Evolutionary conservation across 768 basidiomycete genomes (phyloP), one percentile per base, ranked within the genome.

Genomic region (Lenzites betulinus): DNA sequence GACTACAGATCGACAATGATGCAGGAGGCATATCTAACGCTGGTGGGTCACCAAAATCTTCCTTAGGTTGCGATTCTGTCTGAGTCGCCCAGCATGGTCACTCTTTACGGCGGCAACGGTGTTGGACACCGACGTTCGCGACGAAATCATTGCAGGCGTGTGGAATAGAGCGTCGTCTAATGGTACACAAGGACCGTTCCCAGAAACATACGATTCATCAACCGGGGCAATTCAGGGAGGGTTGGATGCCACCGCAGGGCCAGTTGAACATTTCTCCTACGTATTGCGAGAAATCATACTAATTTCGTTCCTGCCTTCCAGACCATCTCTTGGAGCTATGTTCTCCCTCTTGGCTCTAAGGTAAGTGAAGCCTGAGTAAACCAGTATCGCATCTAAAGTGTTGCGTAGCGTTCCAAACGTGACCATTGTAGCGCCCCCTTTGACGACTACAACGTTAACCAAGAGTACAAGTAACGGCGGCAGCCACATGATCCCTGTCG

Each of bases 71-170:
- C 30, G 30, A 33, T 4, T 33, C 30, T 11, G 30, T 33, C 30
- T 33, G 30, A 33, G n/a, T 44, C 33, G 2, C 30, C 4, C 8
- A 62, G 59, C 65, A n/a, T 66, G 65, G 65, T 36, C 26, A 3
- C 41, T 64, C 28, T 56, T 66, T 41, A 59, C 65, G 2, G 54
- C 65, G 3, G 59, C 65, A 3, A 52, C 48, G 3, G 53, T 59
- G n/a, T 46, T 55, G n/a, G 61, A 66, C 53, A 25, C 22, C 16
- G 26, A 18, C 39, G 59, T 66, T 4, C 63, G 63, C 16, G 48
- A 62, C 43, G 15, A 42, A 2, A 28, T 65, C 9, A 56, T 62
- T 11, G 22, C 47, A 16, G 51, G 55, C 2, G 64, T 54, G 2
- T 56, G 50, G 48, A 36, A 23, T 20, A 44, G 58, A 15, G 64